phyloP scores from a whole-genome alignment of 371 early-diverging fungal genomes.

The Enterospora canceri region DNA sequence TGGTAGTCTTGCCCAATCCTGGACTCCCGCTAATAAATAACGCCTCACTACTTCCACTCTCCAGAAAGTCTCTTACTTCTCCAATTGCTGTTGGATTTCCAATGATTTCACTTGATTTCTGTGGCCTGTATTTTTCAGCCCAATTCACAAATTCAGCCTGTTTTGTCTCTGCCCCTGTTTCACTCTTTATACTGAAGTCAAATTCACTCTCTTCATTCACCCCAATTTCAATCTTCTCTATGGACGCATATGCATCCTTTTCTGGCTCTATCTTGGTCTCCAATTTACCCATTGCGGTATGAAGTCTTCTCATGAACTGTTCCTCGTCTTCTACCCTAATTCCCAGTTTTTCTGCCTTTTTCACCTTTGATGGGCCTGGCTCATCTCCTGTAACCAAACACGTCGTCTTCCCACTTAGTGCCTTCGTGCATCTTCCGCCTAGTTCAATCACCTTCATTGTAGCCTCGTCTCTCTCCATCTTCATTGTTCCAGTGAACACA shows the following conservation, averaged over 20 bases:
- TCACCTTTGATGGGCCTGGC: constrained; percentile 74
- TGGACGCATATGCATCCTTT: constrained; percentile 27
- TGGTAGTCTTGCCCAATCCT: constrained; percentile 94
- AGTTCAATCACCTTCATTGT: constrained; percentile 41
- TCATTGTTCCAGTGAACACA: constrained; percentile 52
- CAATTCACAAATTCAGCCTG: constrained; percentile 60
- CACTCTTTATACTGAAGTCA: constrained; percentile 8
- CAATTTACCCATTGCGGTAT: constrained; percentile 4
- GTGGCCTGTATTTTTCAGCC: constrained; percentile 89
- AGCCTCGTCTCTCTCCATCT: constrained; percentile 41
- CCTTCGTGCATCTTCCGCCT: constrained; percentile 65
- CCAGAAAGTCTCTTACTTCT: constrained; percentile 65
- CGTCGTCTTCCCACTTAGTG: constrained; percentile 72
- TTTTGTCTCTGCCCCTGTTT: constrained; percentile 1
- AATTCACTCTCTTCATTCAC: constrained; percentile 18
- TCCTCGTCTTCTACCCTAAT: constrained; percentile 73
- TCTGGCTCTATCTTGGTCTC: background rate
- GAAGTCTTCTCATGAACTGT: constrained; percentile 66
- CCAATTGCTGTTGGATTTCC: constrained; percentile 72
- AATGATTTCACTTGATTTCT: constrained; percentile 65
- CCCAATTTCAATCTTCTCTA: background rate
- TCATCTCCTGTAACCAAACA: constrained; percentile 74
- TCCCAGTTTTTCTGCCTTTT: constrained; percentile 65
- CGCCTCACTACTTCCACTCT: constrained; percentile 58
- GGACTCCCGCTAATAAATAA: constrained; percentile 83